These are phyloP conservation scores for Pythium rishiriense DNA, from an alignment of 352 stramenopile genomes.

Conservation along the genomic window DNA sequence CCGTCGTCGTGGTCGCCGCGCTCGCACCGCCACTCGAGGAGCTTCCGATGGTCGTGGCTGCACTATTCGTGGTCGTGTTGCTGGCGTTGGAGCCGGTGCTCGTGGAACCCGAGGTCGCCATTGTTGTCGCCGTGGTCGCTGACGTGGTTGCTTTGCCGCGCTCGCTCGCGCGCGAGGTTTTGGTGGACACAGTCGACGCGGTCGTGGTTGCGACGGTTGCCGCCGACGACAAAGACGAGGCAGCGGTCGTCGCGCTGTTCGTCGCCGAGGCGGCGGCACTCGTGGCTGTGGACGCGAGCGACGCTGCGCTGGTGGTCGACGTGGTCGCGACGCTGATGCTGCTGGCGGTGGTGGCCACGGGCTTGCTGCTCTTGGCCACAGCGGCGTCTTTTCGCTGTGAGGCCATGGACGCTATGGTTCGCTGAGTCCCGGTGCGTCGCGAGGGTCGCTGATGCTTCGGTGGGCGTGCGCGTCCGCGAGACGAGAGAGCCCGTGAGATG, in stretches of 20 bases:
- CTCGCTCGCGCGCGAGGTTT: neutral
- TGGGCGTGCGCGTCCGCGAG: no score
- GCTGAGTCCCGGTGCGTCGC: neutral
- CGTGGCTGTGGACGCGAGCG: neutral
- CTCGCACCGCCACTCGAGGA: neutral
- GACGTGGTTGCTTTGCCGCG: slow-evolving; percentile 3
- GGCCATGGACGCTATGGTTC: neutral
- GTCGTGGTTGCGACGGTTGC: neutral
- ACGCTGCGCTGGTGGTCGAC: no score
- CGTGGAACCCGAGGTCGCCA: neutral
- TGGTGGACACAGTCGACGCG: neutral
- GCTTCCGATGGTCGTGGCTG: neutral
- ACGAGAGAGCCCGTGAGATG: neutral
- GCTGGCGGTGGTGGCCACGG: neutral
- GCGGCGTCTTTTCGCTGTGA: slow-evolving; percentile 12
- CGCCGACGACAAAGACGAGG: neutral
- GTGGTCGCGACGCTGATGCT: neutral
- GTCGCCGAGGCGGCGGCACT: neutral
- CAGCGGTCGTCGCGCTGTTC: neutral
- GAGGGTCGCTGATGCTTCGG: no score
- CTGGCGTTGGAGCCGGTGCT: slow-evolving; percentile 1
- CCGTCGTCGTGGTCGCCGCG: neutral
- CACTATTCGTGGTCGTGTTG: neutral
- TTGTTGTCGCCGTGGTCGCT: neutral
- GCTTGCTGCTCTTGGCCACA: slow-evolving; percentile 9